phyloP scores from a whole-genome alignment of 2,329 filamentous ascomycete species.

The Ophiocordyceps camponoti-leonardi region DNA sequence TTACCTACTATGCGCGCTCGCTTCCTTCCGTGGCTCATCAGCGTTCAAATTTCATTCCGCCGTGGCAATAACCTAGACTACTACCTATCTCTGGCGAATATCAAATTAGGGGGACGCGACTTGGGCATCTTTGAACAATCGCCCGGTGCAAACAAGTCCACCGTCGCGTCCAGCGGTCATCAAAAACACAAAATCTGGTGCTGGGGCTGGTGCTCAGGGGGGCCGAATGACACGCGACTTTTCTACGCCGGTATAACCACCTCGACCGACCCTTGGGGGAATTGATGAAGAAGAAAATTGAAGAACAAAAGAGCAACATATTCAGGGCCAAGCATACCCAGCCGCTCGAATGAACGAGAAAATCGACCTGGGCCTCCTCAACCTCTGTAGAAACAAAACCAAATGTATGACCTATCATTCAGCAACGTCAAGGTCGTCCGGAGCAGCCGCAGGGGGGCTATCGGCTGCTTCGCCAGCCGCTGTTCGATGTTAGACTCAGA shows the following conservation, averaged over 20 bases:
- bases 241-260: background rate
- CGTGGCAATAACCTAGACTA: background rate
- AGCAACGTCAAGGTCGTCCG: slow-evolving; percentile 92
- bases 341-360: background rate
- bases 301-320: background rate
- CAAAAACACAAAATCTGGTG: background rate
- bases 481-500: background rate
- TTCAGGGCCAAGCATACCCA: background rate
- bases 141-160: background rate
- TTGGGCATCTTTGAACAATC: background rate
- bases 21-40: background rate
- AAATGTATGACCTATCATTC: slow-evolving; percentile 33
- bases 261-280: background rate
- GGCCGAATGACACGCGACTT: background rate
- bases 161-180: background rate
- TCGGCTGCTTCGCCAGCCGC: slow-evolving; percentile 23
- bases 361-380: background rate
- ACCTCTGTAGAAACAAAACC: background rate
- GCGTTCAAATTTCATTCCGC: background rate
- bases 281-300: background rate
- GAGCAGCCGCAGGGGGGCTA: slow-evolving; percentile 62
- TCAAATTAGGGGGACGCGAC: background rate
- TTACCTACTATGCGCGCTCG: no score
- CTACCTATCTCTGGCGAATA: background rate
- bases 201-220: background rate